Conservation (phyloP, 176 grass and related monocot species). For the Eragrostis nindensis region DNA sequence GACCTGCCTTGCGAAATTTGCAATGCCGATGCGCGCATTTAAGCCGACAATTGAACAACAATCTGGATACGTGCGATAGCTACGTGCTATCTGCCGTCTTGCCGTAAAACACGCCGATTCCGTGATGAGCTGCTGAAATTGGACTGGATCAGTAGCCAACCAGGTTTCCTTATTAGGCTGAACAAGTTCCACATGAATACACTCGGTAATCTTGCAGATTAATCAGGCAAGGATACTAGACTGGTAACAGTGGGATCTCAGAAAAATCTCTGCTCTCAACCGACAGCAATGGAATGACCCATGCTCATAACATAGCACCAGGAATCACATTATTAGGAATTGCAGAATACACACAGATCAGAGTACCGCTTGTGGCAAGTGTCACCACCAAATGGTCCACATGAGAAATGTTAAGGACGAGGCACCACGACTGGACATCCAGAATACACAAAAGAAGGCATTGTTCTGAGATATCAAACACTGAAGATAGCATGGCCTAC, state of each 20-base stretch:
- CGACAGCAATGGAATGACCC: neutral
- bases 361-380: neutral
- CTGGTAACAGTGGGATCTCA: neutral
- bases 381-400: constrained; percentile 26
- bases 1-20: neutral
- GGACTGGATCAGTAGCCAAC: neutral
- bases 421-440: neutral
- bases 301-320: constrained; percentile 3
- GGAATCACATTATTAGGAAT: constrained; percentile 29
- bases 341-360: constrained; percentile 36
- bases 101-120: neutral
- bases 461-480: neutral
- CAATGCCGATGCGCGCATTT: neutral
- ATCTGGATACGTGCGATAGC: neutral
- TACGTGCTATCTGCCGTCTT: neutral
- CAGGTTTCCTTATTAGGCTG: too few relatives aligned
- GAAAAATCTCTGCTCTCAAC: neutral
- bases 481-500: constrained; percentile 17
- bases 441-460: constrained; percentile 18
- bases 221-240: neutral
- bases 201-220: neutral
- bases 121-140: neutral
- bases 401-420: constrained; percentile 19
- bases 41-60: constrained; percentile 2
- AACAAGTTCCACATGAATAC: neutral